phyloP scores from a whole-genome alignment of 164 flowering plant genomes.

The Tetracentron sinense region DNA sequence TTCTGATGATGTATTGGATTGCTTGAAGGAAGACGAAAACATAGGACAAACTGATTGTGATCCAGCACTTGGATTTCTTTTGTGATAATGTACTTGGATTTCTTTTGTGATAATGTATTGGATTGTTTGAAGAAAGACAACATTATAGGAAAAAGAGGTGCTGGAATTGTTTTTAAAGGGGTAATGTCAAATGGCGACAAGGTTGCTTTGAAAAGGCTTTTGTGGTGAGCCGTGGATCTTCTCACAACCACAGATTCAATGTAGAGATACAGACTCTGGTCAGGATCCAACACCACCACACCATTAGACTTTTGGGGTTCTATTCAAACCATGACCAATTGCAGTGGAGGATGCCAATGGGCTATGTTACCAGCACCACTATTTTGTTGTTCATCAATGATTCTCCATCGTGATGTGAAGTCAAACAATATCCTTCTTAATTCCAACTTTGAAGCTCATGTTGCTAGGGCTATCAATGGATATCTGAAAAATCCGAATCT shows the following conservation, averaged over 20 bases:
- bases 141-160: constrained; percentile 97
- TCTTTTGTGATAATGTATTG: constrained; percentile 77
- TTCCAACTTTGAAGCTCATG: constrained; percentile 88
- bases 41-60: constrained; percentile 90
- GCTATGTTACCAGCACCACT: constrained; percentile 93
- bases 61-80: constrained; percentile 90
- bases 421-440: constrained; percentile 95
- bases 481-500: too few relatives aligned
- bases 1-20: too few relatives aligned
- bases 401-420: constrained; percentile 92
- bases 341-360: constrained; percentile 94
- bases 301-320: constrained; percentile 83
- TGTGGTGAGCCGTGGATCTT: constrained; percentile 88
- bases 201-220: constrained; percentile 84
- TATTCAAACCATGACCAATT: constrained; percentile 96
- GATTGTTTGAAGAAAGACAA: constrained; percentile 91
- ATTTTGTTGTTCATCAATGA: constrained; percentile 88
- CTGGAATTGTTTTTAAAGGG: constrained; percentile 94
- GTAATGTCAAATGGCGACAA: constrained; percentile 76
- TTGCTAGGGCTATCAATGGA: too few relatives aligned
- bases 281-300: constrained; percentile 89
- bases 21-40: too few relatives aligned
- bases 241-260: constrained; percentile 94
- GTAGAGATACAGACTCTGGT: constrained; percentile 97
- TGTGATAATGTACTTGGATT: too few relatives aligned